A percentile compares a stretch with the other conserved stretches of the same genome.
phyloP scores from a whole-genome alignment of 805 yeast species.

The Candida pseudoglaebosa region DNA sequence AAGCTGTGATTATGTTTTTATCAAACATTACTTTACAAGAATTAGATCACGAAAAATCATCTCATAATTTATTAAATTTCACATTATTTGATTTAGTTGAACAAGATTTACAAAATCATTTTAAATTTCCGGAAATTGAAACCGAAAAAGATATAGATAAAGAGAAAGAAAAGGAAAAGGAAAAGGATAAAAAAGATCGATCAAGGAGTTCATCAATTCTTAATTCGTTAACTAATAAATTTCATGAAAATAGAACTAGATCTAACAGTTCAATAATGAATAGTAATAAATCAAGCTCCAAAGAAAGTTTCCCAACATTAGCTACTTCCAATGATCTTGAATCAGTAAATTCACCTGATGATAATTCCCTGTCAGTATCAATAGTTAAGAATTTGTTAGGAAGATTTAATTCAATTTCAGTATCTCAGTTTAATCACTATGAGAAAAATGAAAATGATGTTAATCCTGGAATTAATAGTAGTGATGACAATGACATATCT shows the following conservation, averaged over 20 bases:
- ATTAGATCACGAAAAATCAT: slow-evolving; percentile 7
- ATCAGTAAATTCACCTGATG: slow-evolving; percentile 12
- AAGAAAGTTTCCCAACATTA: slow-evolving; percentile 27
- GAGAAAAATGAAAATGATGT: slow-evolving; percentile 7
- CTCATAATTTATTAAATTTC: slow-evolving; percentile 14
- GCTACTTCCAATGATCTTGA: slow-evolving; percentile 8
- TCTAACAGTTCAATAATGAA: slow-evolving; percentile 29
- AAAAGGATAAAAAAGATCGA: slow-evolving; percentile 12
- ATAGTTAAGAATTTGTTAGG: slow-evolving; percentile 36
- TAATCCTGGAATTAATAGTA: neutral
- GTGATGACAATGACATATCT: slow-evolving; percentile 9
- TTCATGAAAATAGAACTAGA: slow-evolving; percentile 31
- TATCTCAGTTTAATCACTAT: slow-evolving; percentile 17
- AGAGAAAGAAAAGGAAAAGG: slow-evolving; percentile 8
- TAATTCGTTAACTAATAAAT: slow-evolving; percentile 28
- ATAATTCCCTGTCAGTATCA: slow-evolving; percentile 20
- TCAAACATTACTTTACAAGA: slow-evolving; percentile 33
- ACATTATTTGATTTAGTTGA: slow-evolving; percentile 30
- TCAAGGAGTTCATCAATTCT: slow-evolving; percentile 38
- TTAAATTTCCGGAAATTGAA: slow-evolving; percentile 26
- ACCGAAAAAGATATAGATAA: slow-evolving; percentile 14
- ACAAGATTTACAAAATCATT: slow-evolving; percentile 20
- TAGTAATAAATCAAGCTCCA: slow-evolving; percentile 16
- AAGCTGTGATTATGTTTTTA: slow-evolving; percentile 36
- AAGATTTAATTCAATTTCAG: slow-evolving; percentile 28